Evolutionary conservation across 2,329 filamentous ascomycete genomes (phyloP), one percentile per base, ranked within the genome.

Genomic region (Sporothrix schenckii): DNA sequence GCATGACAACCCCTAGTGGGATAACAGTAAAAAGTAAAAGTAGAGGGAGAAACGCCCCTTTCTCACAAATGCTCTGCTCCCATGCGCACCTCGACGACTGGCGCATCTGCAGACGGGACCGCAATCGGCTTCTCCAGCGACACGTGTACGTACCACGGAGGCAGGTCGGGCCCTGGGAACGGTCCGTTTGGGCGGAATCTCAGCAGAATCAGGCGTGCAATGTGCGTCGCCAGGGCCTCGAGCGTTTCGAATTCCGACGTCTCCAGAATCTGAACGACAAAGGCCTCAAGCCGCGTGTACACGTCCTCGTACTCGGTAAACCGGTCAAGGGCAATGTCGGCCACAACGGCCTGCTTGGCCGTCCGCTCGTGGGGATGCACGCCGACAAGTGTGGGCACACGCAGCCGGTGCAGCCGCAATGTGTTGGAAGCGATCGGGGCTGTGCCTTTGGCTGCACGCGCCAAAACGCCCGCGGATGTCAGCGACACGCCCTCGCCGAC

Each of bases 61-160:
- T 16, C 44, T 44, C 24, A 58, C 44, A 66, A 21, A n/a, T 66
- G 16, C 52, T 39, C 30, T 11, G 34, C 21, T 13, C 75, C 41
- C 78, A 73, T 69, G 14, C 70, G 75, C 63, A 90, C 83, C 77
- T 92, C 89, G 6, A 93, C 88, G 4, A 85, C 83, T 0, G 91
- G 90, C 13, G 88, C 89, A 73, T 92, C 91, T 1, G 91, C 91
- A 75, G 91, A 87, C 0, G 88, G 86, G 24, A 93, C 89, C 0
- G 91, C 91, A 14, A 89, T 88, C 2, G 91, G 91, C 80, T 93
- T 93, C 79, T 89, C 88, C 67, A 93, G 80, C 30, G 82, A 81
- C 50, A 93, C 83, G 72, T 83, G 85, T 66, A 93, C 80, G 70
- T 83, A 83, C 79, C 85, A 85, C 24, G 30, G 21, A 2, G 54